Evolutionary conservation across 129 eudicot genomes (phyloP), one percentile per base, ranked within the genome.

Genomic region (Rutidosis leptorrhynchoides): DNA sequence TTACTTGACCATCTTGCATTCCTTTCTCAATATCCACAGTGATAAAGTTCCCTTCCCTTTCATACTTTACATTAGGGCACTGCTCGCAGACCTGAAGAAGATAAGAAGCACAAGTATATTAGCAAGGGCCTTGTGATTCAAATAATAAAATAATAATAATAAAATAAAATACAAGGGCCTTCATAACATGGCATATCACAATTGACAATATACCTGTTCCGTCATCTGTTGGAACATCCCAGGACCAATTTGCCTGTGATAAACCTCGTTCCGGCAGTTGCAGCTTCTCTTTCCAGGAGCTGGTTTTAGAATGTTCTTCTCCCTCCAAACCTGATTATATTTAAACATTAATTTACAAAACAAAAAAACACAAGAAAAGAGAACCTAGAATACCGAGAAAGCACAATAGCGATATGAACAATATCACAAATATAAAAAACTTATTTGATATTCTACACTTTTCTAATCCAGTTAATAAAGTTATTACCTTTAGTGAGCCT

Each of bases 161-260:
- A 6, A 2, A 30, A 9, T 20, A 10, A 8, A 29, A 12, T 65
- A 42, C n/a, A 59, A 45, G 29, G 43, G 55, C 60, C 74, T 67
- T 48, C 28, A 69, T 23, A 76, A 26, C 25, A 22, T 21, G 25
- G 52, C 43, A 3, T 35, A 35, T 35, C 9, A 35, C n/a, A n/a
- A n/a, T n/a, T n/a, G n/a, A n/a, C 52, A 40, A 58, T 9, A 64
- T 86, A 88, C 98, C 92, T 93, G 96, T 74, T 93, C 99, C 17
- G 99, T 94, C 89, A 88, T 88, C 80, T 93, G 99, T 90, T 93
- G 99, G 84, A 83, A 93, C 99, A 93, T 93, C 52, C 99, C 99
- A 0, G 99, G 99, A 74, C 99, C 96, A 67, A 89, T 93, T 84
- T 93, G 96, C 65, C 78, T 83, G 83, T 93, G 99, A 77, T 93